These are phyloP conservation scores for Rhynchosporium secalis DNA, from an alignment of 2,329 filamentous ascomycete species.

Conservation along the genomic window DNA sequence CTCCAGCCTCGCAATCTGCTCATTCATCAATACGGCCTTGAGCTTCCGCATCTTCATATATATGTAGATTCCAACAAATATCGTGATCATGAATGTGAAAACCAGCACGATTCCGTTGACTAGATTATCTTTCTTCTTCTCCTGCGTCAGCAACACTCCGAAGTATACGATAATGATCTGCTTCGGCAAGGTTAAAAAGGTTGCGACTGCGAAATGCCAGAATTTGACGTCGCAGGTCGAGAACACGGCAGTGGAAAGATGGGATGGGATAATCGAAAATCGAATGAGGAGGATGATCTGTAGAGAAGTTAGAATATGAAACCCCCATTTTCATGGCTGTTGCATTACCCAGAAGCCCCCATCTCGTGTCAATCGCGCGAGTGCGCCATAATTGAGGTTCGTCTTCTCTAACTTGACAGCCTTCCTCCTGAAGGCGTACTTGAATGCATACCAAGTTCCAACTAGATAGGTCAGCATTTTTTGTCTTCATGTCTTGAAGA, in stretches of 20 bases:
- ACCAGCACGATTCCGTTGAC: slow-evolving; percentile 42
- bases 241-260: slow-evolving; percentile 47
- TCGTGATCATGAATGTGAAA: slow-evolving; percentile 41
- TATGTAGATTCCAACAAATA: slow-evolving; percentile 43
- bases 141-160: slow-evolving; percentile 42
- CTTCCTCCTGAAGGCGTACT: slow-evolving; percentile 41
- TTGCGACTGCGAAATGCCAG: slow-evolving; percentile 45
- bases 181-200: slow-evolving; percentile 45
- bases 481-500: background rate
- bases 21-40: slow-evolving; percentile 41
- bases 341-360: slow-evolving; percentile 44
- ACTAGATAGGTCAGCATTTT: slow-evolving; percentile 12
- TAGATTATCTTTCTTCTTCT: slow-evolving; percentile 33
- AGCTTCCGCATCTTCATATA: slow-evolving; percentile 42
- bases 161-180: slow-evolving; percentile 47
- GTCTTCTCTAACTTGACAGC: slow-evolving; percentile 44
- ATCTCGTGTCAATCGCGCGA: slow-evolving; percentile 45
- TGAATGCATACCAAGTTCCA: slow-evolving; percentile 46
- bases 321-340: too few relatives aligned
- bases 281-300: slow-evolving; percentile 45
- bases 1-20: slow-evolving; percentile 36
- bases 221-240: slow-evolving; percentile 46
- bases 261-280: slow-evolving; percentile 45
- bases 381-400: slow-evolving; percentile 44
- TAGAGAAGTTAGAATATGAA: slow-evolving; percentile 10